phyloP scores from a whole-genome alignment of 1,284 basidiomycete species.

The Apiotrichum montevideense region DNA sequence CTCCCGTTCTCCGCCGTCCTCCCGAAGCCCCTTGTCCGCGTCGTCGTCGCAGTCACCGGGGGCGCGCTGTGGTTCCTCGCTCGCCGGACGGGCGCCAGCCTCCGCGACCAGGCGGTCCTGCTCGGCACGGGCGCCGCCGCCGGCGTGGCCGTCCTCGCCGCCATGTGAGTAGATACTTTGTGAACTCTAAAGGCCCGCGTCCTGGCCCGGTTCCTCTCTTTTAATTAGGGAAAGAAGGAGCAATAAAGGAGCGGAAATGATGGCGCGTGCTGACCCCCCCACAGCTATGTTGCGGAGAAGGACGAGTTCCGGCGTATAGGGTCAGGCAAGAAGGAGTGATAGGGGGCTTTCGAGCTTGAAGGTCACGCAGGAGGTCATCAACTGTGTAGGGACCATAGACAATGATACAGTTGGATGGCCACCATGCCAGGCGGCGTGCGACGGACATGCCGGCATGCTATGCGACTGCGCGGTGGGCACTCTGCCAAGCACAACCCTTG shows the following conservation, averaged over 20 bases:
- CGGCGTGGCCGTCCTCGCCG: constrained; percentile 25
- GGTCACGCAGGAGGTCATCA: too few species aligned
- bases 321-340: background rate
- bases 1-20: background rate
- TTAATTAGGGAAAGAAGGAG: background rate
- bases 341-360: too few species aligned
- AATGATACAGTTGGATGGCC: too few species aligned
- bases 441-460: too few species aligned
- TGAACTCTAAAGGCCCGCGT: too few species aligned
- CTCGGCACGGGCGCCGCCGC: constrained; percentile 23
- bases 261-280: background rate
- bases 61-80: background rate
- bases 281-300: constrained; percentile 1
- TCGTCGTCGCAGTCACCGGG: background rate
- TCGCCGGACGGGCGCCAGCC: background rate
- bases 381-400: too few species aligned
- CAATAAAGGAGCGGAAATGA: too few species aligned
- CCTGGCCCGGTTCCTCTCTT: too few species aligned
- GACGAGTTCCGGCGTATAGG: background rate
- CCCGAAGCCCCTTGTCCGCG: constrained; percentile 1
- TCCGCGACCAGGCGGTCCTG: constrained; percentile 9
- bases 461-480: too few species aligned
- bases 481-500: too few species aligned
- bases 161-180: constrained; percentile 23
- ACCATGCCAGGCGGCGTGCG: too few species aligned